Conservation (phyloP, 495 filamentous ascomycete species). For the Poronia punctata region DNA sequence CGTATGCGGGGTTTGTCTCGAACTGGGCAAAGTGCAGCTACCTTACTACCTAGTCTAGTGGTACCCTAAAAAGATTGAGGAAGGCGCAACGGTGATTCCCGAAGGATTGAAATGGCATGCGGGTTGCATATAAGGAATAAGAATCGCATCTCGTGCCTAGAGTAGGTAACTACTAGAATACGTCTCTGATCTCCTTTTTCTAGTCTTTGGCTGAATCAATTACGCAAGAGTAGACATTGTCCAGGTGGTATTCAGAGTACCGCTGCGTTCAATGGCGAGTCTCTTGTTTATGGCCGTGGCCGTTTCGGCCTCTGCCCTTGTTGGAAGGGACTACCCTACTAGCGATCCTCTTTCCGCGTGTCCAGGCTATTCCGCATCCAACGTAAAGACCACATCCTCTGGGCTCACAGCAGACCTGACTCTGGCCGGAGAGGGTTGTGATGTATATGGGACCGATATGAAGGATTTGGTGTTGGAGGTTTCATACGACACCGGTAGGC, state of each 20-base stretch:
- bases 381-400: constrained; percentile 47
- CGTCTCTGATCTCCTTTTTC: background rate
- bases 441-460: constrained; percentile 66
- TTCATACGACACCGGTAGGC: constrained; percentile 67
- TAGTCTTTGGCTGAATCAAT: background rate
- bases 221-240: background rate
- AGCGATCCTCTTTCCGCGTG: constrained; percentile 38
- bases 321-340: constrained; percentile 15
- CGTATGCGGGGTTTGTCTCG: too few relatives aligned
- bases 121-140: background rate
- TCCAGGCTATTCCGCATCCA: constrained; percentile 65
- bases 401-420: constrained; percentile 58
- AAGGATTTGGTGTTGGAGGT: constrained; percentile 59
- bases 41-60: too few relatives aligned
- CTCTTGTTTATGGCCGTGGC: constrained; percentile 20
- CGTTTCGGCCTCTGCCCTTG: constrained; percentile 21
- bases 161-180: too few relatives aligned
- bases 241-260: background rate
- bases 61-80: too few relatives aligned
- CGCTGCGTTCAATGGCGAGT: constrained; percentile 16
- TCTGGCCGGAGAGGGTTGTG: constrained; percentile 61
- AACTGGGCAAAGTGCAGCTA: too few relatives aligned
- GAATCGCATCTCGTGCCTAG: background rate
- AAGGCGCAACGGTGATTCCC: too few relatives aligned
- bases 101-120: constrained; percentile 1